Percentiles rank a stretch among this genome's conserved stretches.
These are phyloP conservation scores for Diaporthe velutina DNA, from an alignment of 2,329 filamentous ascomycete species.

Conservation along the genomic window DNA sequence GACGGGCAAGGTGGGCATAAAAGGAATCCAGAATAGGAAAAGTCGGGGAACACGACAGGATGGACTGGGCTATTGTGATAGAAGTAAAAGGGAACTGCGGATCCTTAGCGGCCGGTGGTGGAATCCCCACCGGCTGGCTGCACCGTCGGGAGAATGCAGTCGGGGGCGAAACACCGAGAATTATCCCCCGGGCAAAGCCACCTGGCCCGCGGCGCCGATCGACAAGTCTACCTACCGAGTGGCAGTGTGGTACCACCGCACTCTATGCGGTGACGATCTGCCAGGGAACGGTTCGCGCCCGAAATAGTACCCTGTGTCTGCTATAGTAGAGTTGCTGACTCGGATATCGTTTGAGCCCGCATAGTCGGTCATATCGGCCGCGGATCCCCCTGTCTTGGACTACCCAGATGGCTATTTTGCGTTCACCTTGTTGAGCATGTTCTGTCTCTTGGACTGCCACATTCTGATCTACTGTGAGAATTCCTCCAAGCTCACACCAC, in stretches of 20 bases:
- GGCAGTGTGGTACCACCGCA: background rate
- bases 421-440: background rate
- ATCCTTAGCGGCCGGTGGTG: constrained; percentile 18
- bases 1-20: background rate
- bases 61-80: constrained; percentile 2
- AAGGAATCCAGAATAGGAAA: constrained; percentile 22
- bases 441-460: background rate
- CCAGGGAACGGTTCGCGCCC: background rate
- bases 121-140: constrained; percentile 18
- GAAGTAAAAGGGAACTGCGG: constrained; percentile 17
- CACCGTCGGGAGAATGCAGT: constrained; percentile 12
- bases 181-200: constrained; percentile 12
- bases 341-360: constrained; percentile 5
- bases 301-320: constrained; percentile 15
- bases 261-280: background rate
- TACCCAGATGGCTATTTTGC: background rate
- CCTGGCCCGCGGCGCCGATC: constrained; percentile 16
- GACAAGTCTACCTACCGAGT: background rate
- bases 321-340: constrained; percentile 18
- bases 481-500: background rate
- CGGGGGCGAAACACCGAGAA: constrained; percentile 26
- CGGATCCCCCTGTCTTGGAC: constrained; percentile 3
- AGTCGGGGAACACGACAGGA: background rate
- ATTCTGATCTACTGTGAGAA: background rate
- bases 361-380: constrained; percentile 1